Base-by-base conservation (phyloP, 2,329 filamentous ascomycete genomes). In the Penicillium sp. region DNA sequence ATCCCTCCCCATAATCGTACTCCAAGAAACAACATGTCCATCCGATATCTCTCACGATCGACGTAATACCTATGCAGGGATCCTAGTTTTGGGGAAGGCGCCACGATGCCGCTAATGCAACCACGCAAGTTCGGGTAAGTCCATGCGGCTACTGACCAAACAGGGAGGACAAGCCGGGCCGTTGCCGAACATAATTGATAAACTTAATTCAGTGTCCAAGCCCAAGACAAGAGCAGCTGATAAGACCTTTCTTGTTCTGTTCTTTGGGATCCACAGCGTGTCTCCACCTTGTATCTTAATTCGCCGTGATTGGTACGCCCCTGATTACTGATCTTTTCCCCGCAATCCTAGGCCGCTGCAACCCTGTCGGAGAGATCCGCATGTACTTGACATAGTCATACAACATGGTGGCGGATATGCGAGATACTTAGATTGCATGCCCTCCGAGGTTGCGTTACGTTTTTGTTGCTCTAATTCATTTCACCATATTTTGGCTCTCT, bases 91-190 rank as follows among this genome's bases (percentile, higher is more conserved):
- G 39, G 24, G 48, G 22, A 22, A 29, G 33, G 35, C 33, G 48
- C 33, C 35, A 33, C 45, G 51, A 48, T 48, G 48, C 27, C 27
- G 21, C 48, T 43, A 31, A 48, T 44, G 53, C 47, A 27, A 45
- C 49, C 52, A 55, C 47, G 48, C 48, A 44, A 43, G 48, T 29
- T 53, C 46, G 39, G 61, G 63, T 22, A 66, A 53, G 63, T 62
- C 51, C 63, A 66, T 50, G 61, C 63, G 61, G 47, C 35, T 44
- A 52, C 55, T 45, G 56, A 58, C 63, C 8, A 60, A 58, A 56
- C 8, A 52, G 52, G 62, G 51, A 58, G 48, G 52, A 47, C 29
- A 50, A 61, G 52, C 60, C 58, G 56, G 50, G 31, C 47, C 53
- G 41, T 45, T 53, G 48, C 56, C 37, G 53, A 35, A 50, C 55